Evolutionary conservation across 2,329 filamentous ascomycete genomes (phyloP), one percentile per base, ranked within the genome.

Genomic region (Simplicillium aogashimaense): DNA sequence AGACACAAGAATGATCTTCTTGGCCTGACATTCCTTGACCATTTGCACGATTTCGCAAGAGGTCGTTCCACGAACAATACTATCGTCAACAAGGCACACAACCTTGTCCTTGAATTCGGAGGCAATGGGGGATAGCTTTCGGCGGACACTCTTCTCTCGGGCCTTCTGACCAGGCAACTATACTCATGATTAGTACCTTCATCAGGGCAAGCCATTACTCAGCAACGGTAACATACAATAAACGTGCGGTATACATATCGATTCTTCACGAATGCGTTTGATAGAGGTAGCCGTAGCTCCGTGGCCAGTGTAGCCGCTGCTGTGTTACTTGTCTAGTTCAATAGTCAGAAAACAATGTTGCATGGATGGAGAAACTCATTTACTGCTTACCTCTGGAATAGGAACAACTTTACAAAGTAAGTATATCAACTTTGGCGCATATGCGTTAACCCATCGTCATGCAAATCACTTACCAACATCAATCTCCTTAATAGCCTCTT

Each of bases 41-140:
- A 94, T 94, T 28, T 44, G 44, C 30, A 55, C 50, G 28, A 51
- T 51, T 35, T 51, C 51, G 86, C 84, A 36, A 9, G 83, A 57
- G 4, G 86, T 94, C 0, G 85, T 94, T 10, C 42, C 86, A 29
- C 86, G 78, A 4, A 94, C 87, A 45, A 94, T 88, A 50, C 80
- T 86, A 63, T 94, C 87, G 51, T 94, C 88, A 3, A 94, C 83
- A 2, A 95, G 67, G 9, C 88, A 69, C 7, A 95, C 85, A 46
- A 81, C 84, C 52, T 83, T 80, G 50, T 74, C 84, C 41, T 79
- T 70, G 61, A 94, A 94, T 57, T 94, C 86, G 32, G 80, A 76
- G 28, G 79, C 76, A 63, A 94, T 92, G 17, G 87, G 78, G 49
- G 84, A 88, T 29, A 94, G 71, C 65, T 94, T 95, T 40, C 87